A percentile compares a stretch with the other conserved stretches of the same genome.
Conservation (phyloP, 129 eudicot genomes). For the Logfia minima region DNA sequence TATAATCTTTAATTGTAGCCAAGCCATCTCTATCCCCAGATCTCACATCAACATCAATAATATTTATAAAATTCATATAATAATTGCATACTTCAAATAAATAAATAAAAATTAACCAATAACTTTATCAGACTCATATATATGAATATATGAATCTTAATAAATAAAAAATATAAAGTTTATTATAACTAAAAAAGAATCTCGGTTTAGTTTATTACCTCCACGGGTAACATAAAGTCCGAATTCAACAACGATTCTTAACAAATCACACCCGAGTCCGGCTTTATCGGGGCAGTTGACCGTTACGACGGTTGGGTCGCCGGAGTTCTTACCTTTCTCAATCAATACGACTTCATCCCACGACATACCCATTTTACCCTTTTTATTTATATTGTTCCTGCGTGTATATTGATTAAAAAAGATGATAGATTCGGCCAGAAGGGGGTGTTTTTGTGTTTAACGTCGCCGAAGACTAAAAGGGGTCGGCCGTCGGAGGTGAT, state of each 20-base stretch:
- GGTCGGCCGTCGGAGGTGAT: constrained; percentile 11
- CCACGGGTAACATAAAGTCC: constrained; percentile 69
- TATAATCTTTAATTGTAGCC: neutral
- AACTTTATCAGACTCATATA: neutral
- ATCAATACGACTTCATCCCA: constrained; percentile 63
- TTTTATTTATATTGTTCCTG: neutral
- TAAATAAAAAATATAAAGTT: neutral
- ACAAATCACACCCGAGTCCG: constrained; percentile 71
- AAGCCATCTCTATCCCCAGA: neutral
- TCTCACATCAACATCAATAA: neutral
- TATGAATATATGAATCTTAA: neutral
- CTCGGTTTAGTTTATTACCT: constrained; percentile 29
- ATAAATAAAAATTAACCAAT: neutral
- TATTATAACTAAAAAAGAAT: neutral
- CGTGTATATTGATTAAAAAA: neutral
- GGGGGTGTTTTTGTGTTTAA: neutral
- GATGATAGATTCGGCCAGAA: neutral
- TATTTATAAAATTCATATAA: neutral
- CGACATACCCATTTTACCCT: constrained; percentile 45
- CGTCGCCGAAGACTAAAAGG: neutral
- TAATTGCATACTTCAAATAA: neutral
- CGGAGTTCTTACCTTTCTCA: constrained; percentile 39
- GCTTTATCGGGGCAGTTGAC: constrained; percentile 75
- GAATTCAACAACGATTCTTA: constrained; percentile 53
- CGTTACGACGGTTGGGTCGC: constrained; percentile 51